These are phyloP conservation scores for Leccinum arenicola DNA, from an alignment of 768 basidiomycete genomes.

Conservation along the genomic window DNA sequence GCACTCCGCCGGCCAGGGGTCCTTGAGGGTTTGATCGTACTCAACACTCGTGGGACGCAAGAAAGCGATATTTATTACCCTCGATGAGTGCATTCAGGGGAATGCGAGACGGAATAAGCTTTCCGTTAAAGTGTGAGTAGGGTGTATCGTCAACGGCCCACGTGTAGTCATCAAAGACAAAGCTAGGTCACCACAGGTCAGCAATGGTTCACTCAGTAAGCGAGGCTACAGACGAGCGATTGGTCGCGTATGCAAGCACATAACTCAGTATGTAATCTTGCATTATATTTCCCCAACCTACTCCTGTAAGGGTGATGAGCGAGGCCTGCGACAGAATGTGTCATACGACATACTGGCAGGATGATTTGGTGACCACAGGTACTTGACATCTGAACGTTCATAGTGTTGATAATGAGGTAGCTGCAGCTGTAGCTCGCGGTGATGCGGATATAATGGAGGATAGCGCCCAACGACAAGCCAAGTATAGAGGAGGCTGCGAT, in stretches of 20 bases:
- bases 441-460: conserved; percentile 42
- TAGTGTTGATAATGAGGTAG: conserved; percentile 40
- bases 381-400: conserved; percentile 35
- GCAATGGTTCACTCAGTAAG: neutral
- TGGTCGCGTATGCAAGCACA: conserved; percentile 32
- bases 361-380: conserved; percentile 48
- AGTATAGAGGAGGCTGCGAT: conserved; percentile 17
- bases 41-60: neutral
- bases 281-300: conserved; percentile 39
- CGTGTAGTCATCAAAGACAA: conserved; percentile 42
- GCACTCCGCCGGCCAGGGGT: conserved; percentile 37
- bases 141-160: conserved; percentile 34
- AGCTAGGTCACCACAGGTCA: conserved; percentile 20
- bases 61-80: conserved; percentile 20
- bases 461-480: conserved; percentile 18
- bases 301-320: conserved; percentile 19
- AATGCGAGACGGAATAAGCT: conserved; percentile 36
- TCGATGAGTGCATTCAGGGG: conserved; percentile 36
- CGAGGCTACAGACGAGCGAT: conserved; percentile 31
- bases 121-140: conserved; percentile 35
- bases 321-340: neutral
- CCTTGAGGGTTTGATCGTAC: conserved; percentile 19
- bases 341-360: conserved; percentile 15
- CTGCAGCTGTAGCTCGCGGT: conserved; percentile 34
- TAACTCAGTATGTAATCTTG: conserved; percentile 36